Percentiles rank a stretch among this genome's conserved stretches.
phyloP scores from a whole-genome alignment of 2,329 filamentous ascomycete species.

The Colletotrichum orchidophilum region DNA sequence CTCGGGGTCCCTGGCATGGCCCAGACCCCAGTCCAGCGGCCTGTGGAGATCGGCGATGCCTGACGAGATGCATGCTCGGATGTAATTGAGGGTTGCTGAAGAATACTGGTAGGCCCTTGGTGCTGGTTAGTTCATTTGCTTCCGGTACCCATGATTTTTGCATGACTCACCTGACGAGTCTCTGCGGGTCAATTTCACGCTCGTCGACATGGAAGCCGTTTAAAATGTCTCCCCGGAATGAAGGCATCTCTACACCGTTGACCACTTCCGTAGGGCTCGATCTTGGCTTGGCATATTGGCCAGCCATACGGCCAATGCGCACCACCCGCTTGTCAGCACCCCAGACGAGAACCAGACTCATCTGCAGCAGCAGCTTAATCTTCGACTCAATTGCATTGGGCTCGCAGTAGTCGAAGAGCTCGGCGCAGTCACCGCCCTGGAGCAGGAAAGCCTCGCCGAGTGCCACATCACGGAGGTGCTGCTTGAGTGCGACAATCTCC shows the following conservation, averaged over 20 bases:
- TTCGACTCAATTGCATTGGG: conserved; percentile 92
- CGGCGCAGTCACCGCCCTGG: conserved; percentile 96
- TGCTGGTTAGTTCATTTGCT: background rate
- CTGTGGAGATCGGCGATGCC: conserved; percentile 94
- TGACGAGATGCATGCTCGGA: conserved; percentile 82
- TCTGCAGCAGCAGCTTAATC: conserved; percentile 95
- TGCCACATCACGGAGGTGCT: conserved; percentile 84
- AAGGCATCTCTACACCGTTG: conserved; percentile 82
- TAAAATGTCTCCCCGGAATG: conserved; percentile 94
- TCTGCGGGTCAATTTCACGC: conserved; percentile 80
- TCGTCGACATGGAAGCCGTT: conserved; percentile 86
- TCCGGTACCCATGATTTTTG: background rate
- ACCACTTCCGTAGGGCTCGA: conserved; percentile 88
- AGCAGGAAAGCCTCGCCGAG: conserved; percentile 91
- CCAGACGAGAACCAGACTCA: conserved; percentile 96
- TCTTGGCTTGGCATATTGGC: conserved; percentile 95
- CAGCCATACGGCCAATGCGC: conserved; percentile 93
- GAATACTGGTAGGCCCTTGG: conserved; percentile 91
- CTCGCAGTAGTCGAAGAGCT: conserved; percentile 96
- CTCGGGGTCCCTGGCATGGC: conserved; percentile 85
- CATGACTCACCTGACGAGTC: conserved; percentile 73
- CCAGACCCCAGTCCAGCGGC: conserved; percentile 93
- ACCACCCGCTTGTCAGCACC: conserved; percentile 84
- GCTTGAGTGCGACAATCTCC: conserved; percentile 83
- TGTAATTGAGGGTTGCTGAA: conserved; percentile 92